Base-by-base conservation (phyloP, 176 grass and related monocot genomes). In the Cenchrus purpureus region DNA sequence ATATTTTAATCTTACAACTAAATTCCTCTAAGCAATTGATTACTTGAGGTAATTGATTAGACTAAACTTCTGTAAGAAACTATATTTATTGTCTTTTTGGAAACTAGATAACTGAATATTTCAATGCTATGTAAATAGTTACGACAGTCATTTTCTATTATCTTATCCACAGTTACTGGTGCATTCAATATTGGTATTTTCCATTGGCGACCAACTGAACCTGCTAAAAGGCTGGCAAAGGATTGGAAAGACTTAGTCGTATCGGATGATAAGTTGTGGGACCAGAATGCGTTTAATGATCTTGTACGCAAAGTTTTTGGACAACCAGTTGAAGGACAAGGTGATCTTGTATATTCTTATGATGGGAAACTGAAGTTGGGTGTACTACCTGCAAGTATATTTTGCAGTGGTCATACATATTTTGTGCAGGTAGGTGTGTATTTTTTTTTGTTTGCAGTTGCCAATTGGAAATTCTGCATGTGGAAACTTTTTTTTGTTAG, bases 171-270 rank as follows among this genome's bases (percentile, higher is more conserved):
- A 98, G 96, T 99, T 71, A 96, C 78, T 82, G 91, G 93, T 66
- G 90, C 97, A 76, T 92, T 89, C 61, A 99, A 99, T 78, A 92
- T 99, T 84, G 93, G 97, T 79, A 96, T 99, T 84, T 99, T 99
- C 49, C 90, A 99, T 84, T 99, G 97, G 97, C 90, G 93, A 60
- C 91, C 97, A 7, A 99, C 97, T 52, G 91, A 91, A 81, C 70
- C 88, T 65, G 83, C 93, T 82, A 99, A 91, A 92, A 95, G 63
- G 84, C 82, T 99, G 79, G 97, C 91, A 73, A 88, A 95, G 86
- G 93, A 99, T 66, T 99, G 97, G 93, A 99, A 91, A 88, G 88
- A 96, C 20, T 71, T 96, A 43, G 84, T 99, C 60, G 52, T 96
- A 61, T 91, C 90, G 42, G 90, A 99, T 81, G 97, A 96, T 73